Percentiles rank a stretch among this genome's conserved stretches.
Conservation (phyloP, 2,329 filamentous ascomycete species). For the Pseudogymnoascus sp. region DNA sequence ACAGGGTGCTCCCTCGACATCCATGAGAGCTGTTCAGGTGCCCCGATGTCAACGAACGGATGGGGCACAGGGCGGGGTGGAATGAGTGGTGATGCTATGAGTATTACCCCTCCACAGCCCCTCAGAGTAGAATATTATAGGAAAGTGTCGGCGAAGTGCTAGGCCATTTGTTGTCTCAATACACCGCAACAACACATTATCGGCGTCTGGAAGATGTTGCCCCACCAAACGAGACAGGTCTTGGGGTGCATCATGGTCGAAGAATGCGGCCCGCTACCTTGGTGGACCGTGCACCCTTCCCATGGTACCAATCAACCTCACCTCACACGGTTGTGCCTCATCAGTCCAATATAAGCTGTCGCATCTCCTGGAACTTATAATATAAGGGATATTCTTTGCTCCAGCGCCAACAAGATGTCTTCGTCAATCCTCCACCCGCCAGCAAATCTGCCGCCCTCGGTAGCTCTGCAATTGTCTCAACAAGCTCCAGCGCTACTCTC, state of each 20-base stretch:
- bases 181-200: background rate
- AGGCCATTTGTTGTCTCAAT: slow-evolving; percentile 1
- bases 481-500: slow-evolving; percentile 49
- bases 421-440: slow-evolving; percentile 49
- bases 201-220: background rate
- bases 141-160: background rate
- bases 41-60: background rate
- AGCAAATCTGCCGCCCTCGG: slow-evolving; percentile 45
- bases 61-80: background rate
- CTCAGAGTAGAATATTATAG: background rate
- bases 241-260: slow-evolving; percentile 1
- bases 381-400: background rate
- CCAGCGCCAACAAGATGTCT: slow-evolving; percentile 32
- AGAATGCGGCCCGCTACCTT: slow-evolving; percentile 5
- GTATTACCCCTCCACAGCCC: background rate
- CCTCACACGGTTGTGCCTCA: background rate
- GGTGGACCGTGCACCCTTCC: background rate
- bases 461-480: slow-evolving; percentile 51
- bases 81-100: background rate
- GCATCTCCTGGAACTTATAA: slow-evolving; percentile 1
- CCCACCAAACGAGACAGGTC: slow-evolving; percentile 5
- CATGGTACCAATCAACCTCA: background rate
- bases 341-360: background rate
- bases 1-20: background rate
- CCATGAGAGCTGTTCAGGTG: background rate